These are phyloP conservation scores for Sordariomycetes sp. DNA, from an alignment of 2,329 filamentous ascomycete species.

Conservation along the genomic window DNA sequence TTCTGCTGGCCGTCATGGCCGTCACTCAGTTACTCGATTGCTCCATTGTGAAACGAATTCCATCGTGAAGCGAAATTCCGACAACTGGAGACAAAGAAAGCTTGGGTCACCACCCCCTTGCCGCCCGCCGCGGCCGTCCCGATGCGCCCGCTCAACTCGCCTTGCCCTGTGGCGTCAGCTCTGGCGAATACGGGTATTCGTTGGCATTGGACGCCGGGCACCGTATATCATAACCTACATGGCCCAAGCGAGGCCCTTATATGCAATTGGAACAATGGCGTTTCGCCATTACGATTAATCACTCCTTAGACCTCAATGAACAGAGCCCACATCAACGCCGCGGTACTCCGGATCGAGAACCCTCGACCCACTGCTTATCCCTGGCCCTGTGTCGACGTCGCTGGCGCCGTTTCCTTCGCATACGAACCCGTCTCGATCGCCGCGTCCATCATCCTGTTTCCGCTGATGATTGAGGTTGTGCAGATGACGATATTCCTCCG, in stretches of 20 bases:
- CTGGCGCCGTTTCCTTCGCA: constrained; percentile 20
- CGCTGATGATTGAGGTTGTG: constrained; percentile 84
- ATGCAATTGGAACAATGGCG: not conserved
- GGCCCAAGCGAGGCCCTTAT: not conserved
- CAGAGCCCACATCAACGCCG: not conserved
- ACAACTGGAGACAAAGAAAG: not conserved
- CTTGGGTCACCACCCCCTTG: not conserved
- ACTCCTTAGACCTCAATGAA: not conserved
- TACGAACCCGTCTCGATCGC: constrained; percentile 65
- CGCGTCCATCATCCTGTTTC: constrained; percentile 78
- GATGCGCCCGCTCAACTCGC: not conserved
- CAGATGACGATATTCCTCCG: constrained; percentile 82
- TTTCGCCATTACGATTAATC: not conserved
- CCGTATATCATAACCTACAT: too few species aligned
- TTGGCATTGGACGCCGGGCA: too few species aligned
- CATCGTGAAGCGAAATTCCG: not conserved
- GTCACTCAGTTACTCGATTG: too few species aligned
- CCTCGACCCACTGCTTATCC: not conserved
- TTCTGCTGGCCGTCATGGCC: not conserved
- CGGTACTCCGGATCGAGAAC: not conserved
- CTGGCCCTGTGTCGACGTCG: not conserved
- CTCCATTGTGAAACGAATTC: not conserved
- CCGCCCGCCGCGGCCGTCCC: not conserved
- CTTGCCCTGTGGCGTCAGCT: too few species aligned
- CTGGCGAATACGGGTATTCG: too few species aligned